Evolutionary conservation across 768 basidiomycete species (phyloP), one percentile per base, ranked within the genome.

Genomic region (Candolleomyces aberdarensis): DNA sequence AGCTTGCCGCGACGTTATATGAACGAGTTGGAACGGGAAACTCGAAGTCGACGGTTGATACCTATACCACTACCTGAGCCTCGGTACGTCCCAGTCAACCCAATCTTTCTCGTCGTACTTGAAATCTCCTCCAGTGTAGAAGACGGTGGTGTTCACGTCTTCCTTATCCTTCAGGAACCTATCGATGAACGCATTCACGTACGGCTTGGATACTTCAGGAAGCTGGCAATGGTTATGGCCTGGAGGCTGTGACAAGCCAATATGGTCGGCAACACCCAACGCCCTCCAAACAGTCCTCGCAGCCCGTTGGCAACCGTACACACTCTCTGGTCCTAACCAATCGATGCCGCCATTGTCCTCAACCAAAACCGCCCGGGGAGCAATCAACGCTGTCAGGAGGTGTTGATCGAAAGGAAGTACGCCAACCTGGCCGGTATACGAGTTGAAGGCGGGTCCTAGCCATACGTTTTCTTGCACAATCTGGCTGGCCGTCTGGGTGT

Each of bases 391-490:
- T 9, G 81, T 75, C 62, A 86, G 81, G 66, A 79, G 60, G 68
- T 86, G 84, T 70, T 86, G 85, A 71, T 86, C 85, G 70, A 79
- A 80, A 8, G 84, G 83, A 15, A 86, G 79, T 53, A 62, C 66
- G 64, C 70, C 69, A 26, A 85, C 73, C 44, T 74, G 68, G 68
- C 74, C 77, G 7, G 78, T 80, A 69, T 76, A 84, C 58, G 74
- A 70, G 58, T 78, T 71, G 71, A 85, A 85, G 53, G 64, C 68
- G 19, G 75, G 72, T 22, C 80, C 80, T 77, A 85, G 83, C 84
- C 84, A 85, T 36, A 83, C 83, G 68, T 85, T 85, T 73, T 85
- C 83, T 40, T 70, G 71, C 52, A 85, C 79, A 64, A 86, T 85
- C 68, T 86, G 80, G 6, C 75, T 74, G 4, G 84, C 83, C 3